A percentile compares a stretch with the other conserved stretches of the same genome.
phyloP scores from a whole-genome alignment of 345 rosid genomes.

The Turritis glabra region DNA sequence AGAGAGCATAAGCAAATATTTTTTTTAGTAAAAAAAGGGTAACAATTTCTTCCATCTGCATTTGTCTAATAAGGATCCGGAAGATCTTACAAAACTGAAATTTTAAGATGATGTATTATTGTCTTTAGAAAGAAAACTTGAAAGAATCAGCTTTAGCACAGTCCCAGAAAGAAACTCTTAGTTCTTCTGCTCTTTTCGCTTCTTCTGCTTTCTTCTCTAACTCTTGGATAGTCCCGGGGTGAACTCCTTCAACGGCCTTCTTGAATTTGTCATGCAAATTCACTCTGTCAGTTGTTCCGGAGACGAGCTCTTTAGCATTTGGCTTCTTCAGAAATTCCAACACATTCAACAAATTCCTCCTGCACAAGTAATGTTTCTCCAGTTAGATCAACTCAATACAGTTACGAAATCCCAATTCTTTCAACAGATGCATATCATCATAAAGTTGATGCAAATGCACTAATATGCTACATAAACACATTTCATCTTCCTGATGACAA shows the following conservation, averaged over 20 bases:
- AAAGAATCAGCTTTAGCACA: slow-evolving; percentile 72
- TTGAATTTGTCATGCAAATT: slow-evolving; percentile 75
- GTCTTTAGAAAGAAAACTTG: slow-evolving; percentile 67
- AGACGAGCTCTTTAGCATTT: slow-evolving; percentile 76
- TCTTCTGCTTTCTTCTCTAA: slow-evolving; percentile 61
- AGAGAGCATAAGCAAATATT: background rate
- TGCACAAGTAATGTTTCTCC: slow-evolving; percentile 36
- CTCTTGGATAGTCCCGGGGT: slow-evolving; percentile 64
- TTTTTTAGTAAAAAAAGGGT: background rate
- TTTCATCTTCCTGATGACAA: background rate
- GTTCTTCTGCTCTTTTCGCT: slow-evolving; percentile 50
- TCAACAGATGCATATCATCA: background rate
- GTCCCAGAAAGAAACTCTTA: slow-evolving; percentile 82
- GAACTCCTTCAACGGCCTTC: slow-evolving; percentile 60
- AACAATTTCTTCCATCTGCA: background rate
- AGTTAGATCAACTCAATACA: slow-evolving; percentile 20
- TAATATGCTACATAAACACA: too few species aligned
- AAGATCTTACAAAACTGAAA: background rate
- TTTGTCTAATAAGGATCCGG: background rate
- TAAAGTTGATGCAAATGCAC: background rate
- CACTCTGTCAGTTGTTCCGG: slow-evolving; percentile 82
- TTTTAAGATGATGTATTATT: background rate
- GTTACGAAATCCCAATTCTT: background rate
- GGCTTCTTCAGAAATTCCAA: slow-evolving; percentile 86
- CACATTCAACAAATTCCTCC: slow-evolving; percentile 86